A percentile compares a stretch with the other conserved stretches of the same genome.
These are phyloP conservation scores for Fusarium citri DNA, from an alignment of 2,329 filamentous ascomycete genomes.

Conservation along the genomic window DNA sequence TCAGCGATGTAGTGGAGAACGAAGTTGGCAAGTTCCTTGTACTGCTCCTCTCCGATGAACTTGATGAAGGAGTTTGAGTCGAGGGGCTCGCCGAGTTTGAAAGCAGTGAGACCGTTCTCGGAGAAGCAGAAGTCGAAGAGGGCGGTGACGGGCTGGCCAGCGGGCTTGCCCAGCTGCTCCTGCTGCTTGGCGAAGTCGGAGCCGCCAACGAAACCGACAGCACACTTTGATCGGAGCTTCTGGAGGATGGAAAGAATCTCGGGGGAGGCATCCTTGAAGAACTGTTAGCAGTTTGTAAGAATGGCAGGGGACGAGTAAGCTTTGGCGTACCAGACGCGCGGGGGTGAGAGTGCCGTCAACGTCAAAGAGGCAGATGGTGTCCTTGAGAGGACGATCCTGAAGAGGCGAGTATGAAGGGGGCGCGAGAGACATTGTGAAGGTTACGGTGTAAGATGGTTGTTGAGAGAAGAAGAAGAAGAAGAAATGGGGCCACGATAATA, in stretches of 20 bases:
- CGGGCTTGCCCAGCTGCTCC: conserved; percentile 83
- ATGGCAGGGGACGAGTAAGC: neutral
- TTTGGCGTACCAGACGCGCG: conserved; percentile 73
- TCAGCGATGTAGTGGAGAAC: conserved; percentile 86
- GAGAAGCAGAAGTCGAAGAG: conserved; percentile 99
- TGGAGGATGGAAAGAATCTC: conserved; percentile 88
- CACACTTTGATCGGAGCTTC: conserved; percentile 84
- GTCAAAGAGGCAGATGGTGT: conserved; percentile 96
- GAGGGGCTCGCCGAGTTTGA: conserved; percentile 81
- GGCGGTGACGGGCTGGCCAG: conserved; percentile 75
- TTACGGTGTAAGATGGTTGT: conserved; percentile 1
- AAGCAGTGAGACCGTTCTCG: conserved; percentile 95
- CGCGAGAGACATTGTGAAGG: conserved; percentile 54
- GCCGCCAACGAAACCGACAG: conserved; percentile 93
- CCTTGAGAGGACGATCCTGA: conserved; percentile 85
- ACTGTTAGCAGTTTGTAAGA: neutral
- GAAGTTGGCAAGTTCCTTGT: conserved; percentile 82
- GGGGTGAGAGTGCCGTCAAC: conserved; percentile 93
- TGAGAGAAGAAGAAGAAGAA: conserved; percentile 7
- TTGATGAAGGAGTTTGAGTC: conserved; percentile 87
- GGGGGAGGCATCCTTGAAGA: conserved; percentile 71
- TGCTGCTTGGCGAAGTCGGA: conserved; percentile 94
- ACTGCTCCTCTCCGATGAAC: conserved; percentile 86
- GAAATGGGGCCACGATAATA: conserved; percentile 14
- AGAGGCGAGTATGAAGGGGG: conserved; percentile 74